Evolutionary conservation across 345 rosid genomes (phyloP).

Genomic region (Bruguiera parviflora): DNA sequence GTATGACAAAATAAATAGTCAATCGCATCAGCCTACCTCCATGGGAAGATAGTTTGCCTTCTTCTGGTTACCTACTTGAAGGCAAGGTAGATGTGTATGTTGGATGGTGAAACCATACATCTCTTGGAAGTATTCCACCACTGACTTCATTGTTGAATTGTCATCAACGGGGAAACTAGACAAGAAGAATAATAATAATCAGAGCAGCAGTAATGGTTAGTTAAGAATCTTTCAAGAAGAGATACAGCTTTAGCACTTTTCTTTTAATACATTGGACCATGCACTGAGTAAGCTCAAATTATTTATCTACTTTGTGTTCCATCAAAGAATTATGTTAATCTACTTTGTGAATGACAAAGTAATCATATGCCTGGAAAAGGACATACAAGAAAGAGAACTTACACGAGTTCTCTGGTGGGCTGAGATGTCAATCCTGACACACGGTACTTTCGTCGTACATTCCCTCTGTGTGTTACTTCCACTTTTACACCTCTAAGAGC

Average conservation of each 20-base stretch:
- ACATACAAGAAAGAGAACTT: conserved; percentile 22
- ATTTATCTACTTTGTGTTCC: no score
- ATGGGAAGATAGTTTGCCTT: conserved; percentile 98
- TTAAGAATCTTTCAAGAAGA: background rate
- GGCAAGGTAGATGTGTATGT: conserved; percentile 93
- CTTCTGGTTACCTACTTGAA: conserved; percentile 97
- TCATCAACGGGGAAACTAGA: conserved; percentile 97
- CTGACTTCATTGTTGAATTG: conserved; percentile 86
- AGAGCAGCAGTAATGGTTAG: conserved; percentile 2
- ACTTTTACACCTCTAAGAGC: conserved; percentile 97
- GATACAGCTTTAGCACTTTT: background rate
- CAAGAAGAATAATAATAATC: conserved; percentile 1
- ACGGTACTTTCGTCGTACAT: conserved; percentile 91
- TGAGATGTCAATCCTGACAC: conserved; percentile 96
- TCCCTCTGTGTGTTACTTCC: conserved; percentile 93
- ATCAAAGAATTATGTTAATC: no score
- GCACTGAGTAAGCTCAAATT: no score
- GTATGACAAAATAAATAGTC: background rate
- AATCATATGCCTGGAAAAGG: background rate
- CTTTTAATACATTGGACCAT: no score
- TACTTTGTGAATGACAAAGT: no score
- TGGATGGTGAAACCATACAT: conserved; percentile 95
- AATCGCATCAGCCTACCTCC: conserved; percentile 54
- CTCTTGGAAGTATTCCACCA: conserved; percentile 95
- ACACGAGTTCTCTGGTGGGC: conserved; percentile 95